Base-by-base conservation (phyloP, 305 asterid species). In the Solanum aculeatissimum region DNA sequence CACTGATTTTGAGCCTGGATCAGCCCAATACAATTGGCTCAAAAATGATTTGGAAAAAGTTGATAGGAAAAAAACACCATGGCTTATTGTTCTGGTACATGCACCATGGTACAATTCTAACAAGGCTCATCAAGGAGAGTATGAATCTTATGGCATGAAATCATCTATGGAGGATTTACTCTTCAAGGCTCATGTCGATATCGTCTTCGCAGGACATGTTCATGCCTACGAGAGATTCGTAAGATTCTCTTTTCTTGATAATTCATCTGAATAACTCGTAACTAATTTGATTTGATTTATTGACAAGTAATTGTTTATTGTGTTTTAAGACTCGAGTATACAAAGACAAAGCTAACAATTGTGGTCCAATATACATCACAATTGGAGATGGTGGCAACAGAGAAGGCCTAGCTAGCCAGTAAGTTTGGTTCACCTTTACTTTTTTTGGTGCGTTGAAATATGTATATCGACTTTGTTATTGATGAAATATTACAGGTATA, bases 81-180 rank as follows among this genome's bases (percentile, higher is more conserved):
- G 99, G 99, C 4, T 94, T 2, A 29, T 96, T 12, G 98, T 86
- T 4, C 83, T 94, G 71, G 54, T 93, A 23, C 99, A 94, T 53
- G 98, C 96, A 6, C 98, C 99, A 1, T 96, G 99, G 99, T 96
- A 94, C 83, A 96, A 90, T 85, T 86, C 98, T 0, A 96, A 96
- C 55, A 8, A 1, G 1, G 98, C 98, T 21, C 99, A 96, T 86
- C 80, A 29, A 47, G 96, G 93, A 0, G 99, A 96, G 82, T 93
- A 92, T 3, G 97, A 92, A 23, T 84, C 66, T 43, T 40, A n/a
- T 32, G 85, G 88, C 29, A 96, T 96, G 99, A 93, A 95, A 84
- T 35, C 66, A 25, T 91, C 97, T 71, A 89, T 96, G 93, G 99
- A 96, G 78, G 86, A 87, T 25, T 43, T 93, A 87, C 84, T 96